Conservation (phyloP, 495 filamentous ascomycete species). For the Bombardia bombarda region DNA sequence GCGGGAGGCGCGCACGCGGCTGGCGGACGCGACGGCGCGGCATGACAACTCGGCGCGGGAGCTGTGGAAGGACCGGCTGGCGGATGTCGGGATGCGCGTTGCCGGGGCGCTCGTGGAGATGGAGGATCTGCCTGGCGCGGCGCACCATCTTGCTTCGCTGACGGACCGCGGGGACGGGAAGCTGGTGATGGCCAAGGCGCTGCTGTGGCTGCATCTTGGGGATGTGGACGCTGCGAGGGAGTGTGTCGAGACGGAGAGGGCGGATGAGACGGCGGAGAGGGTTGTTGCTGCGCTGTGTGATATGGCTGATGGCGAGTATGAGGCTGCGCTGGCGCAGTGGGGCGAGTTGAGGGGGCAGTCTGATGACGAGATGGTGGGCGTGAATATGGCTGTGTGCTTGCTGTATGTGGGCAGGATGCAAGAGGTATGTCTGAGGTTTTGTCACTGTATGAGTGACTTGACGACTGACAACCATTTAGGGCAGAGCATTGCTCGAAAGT, state of each 20-base stretch:
- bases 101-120: slow-evolving; percentile 82
- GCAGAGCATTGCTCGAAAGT: slow-evolving; percentile 52
- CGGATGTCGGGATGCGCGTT: slow-evolving; percentile 68
- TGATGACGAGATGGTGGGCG: slow-evolving; percentile 53
- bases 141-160: slow-evolving; percentile 52
- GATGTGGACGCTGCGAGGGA: slow-evolving; percentile 60
- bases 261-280: slow-evolving; percentile 16
- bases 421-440: slow-evolving; percentile 45
- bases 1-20: slow-evolving; percentile 55
- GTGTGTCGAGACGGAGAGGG: slow-evolving; percentile 28
- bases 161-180: slow-evolving; percentile 23
- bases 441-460: neutral
- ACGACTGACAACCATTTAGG: slow-evolving; percentile 30
- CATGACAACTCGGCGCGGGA: slow-evolving; percentile 39
- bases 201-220: slow-evolving; percentile 69
- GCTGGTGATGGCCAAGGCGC: slow-evolving; percentile 39
- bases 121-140: slow-evolving; percentile 75
- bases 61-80: slow-evolving; percentile 61
- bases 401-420: slow-evolving; percentile 71
- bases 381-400: slow-evolving; percentile 76
- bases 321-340: slow-evolving; percentile 56
- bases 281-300: slow-evolving; percentile 57
- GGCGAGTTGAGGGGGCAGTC: slow-evolving; percentile 37
- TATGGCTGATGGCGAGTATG: slow-evolving; percentile 73
- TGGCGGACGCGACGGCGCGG: slow-evolving; percentile 25